phyloP scores from a whole-genome alignment of 345 rosid genomes.

The Dimocarpus longan region DNA sequence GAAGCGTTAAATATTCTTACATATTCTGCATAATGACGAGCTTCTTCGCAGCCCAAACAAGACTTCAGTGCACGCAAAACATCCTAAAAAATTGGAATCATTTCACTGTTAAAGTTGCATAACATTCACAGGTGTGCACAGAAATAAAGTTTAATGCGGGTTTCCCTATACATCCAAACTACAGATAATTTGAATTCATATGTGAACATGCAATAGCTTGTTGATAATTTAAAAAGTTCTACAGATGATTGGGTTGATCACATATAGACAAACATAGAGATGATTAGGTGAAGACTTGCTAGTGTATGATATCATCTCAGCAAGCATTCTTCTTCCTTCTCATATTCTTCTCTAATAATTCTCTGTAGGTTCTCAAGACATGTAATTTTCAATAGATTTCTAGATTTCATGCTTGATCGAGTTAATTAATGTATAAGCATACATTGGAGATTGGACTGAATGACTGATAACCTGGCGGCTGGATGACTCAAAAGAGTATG shows the following conservation, averaged over 20 bases:
- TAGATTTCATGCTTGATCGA: neutral
- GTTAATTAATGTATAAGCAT: neutral
- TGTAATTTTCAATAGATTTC: neutral
- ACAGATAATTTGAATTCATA: neutral
- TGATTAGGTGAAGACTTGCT: neutral
- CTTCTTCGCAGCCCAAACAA: constrained; percentile 66
- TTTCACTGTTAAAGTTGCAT: neutral
- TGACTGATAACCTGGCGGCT: neutral
- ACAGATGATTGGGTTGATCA: neutral
- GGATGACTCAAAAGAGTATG: neutral
- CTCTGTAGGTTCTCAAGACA: neutral
- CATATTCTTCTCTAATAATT: neutral
- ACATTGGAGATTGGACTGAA: neutral
- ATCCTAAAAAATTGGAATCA: constrained; percentile 47
- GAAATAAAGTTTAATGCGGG: neutral
- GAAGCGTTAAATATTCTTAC: constrained; percentile 48
- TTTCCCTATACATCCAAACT: neutral
- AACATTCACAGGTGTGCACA: neutral
- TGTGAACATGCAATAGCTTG: too few relatives aligned
- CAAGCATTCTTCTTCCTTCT: neutral
- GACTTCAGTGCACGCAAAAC: constrained; percentile 67
- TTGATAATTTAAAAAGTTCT: neutral
- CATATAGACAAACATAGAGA: neutral
- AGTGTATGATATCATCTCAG: neutral
- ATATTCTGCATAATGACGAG: constrained; percentile 78